These are phyloP conservation scores for Friedmanniomyces endolithicus DNA, from an alignment of 495 filamentous ascomycete species.

Conservation along the genomic window DNA sequence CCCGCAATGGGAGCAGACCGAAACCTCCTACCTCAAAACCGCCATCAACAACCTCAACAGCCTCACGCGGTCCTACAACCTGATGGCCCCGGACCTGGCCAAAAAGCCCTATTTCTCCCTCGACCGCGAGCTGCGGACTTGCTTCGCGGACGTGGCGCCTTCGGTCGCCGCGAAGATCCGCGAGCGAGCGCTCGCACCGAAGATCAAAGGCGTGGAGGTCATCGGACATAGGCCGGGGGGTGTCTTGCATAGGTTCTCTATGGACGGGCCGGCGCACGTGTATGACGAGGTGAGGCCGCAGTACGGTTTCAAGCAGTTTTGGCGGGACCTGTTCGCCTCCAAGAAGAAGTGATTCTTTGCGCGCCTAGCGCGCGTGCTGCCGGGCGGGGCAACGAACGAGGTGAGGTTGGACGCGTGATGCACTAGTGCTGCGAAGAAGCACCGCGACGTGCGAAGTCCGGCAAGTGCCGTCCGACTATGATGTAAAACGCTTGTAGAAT, in stretches of 20 bases:
- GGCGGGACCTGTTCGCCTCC: slow-evolving; percentile 59
- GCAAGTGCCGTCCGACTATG: no score
- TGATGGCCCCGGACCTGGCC: slow-evolving; percentile 81
- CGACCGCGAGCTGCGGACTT: slow-evolving; percentile 65
- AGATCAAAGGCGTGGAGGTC: slow-evolving; percentile 29
- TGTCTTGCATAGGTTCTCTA: slow-evolving; percentile 42
- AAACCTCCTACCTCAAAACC: slow-evolving; percentile 65
- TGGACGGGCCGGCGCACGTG: slow-evolving; percentile 42
- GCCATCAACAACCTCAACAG: slow-evolving; percentile 67
- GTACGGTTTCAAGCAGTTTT: slow-evolving; percentile 82
- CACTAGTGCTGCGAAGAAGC: no score
- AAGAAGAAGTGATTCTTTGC: neutral
- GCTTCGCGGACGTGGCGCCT: slow-evolving; percentile 78
- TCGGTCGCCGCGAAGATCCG: slow-evolving; percentile 56
- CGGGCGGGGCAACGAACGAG: no score
- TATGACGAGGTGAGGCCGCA: slow-evolving; percentile 58
- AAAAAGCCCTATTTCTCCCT: slow-evolving; percentile 88
- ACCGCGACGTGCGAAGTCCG: no score
- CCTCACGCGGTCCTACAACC: slow-evolving; percentile 79
- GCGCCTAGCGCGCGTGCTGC: no score
- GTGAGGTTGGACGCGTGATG: no score
- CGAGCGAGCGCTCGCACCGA: slow-evolving; percentile 48
- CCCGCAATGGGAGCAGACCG: slow-evolving; percentile 52
- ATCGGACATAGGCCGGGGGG: slow-evolving; percentile 30
- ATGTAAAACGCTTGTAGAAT: no score